Evolutionary conservation across 768 basidiomycete genomes (phyloP).

Genomic region (Termitomyces sp.): DNA sequence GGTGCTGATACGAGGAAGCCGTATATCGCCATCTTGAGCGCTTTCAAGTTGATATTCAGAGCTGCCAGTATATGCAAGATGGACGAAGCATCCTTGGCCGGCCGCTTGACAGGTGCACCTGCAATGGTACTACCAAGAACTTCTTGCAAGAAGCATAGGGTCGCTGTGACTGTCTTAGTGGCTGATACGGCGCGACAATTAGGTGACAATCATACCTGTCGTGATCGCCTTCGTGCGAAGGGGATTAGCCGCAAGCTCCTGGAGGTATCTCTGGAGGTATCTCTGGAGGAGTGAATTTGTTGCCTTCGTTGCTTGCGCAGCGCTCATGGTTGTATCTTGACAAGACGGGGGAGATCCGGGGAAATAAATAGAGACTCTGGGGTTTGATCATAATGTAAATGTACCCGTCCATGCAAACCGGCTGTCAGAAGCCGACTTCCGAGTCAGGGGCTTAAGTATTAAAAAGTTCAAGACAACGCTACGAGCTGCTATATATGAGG

Average conservation of each 20-base stretch:
- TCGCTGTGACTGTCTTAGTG: conserved; percentile 29
- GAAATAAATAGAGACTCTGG: conserved; percentile 5
- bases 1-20: conserved; percentile 86
- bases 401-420: conserved; percentile 7
- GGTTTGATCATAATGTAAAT: conserved; percentile 7
- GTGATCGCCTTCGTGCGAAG: conserved; percentile 81
- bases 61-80: conserved; percentile 51
- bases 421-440: conserved; percentile 13
- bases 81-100: conserved; percentile 53
- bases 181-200: background rate
- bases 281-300: conserved; percentile 55
- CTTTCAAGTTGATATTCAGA: conserved; percentile 63
- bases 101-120: conserved; percentile 49
- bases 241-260: conserved; percentile 64
- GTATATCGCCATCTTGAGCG: conserved; percentile 82
- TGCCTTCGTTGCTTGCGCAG: conserved; percentile 23
- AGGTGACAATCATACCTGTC: conserved; percentile 43
- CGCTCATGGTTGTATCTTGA: conserved; percentile 37
- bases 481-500: too few relatives aligned
- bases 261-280: conserved; percentile 71
- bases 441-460: conserved; percentile 1
- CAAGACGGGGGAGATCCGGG: conserved; percentile 3
- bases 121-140: conserved; percentile 75
- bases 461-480: too few relatives aligned
- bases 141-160: conserved; percentile 73